A percentile compares a stretch with the other conserved stretches of the same genome.
Evolutionary conservation across 1,284 basidiomycete genomes (phyloP).

Genomic region (Marasmius fiardii): DNA sequence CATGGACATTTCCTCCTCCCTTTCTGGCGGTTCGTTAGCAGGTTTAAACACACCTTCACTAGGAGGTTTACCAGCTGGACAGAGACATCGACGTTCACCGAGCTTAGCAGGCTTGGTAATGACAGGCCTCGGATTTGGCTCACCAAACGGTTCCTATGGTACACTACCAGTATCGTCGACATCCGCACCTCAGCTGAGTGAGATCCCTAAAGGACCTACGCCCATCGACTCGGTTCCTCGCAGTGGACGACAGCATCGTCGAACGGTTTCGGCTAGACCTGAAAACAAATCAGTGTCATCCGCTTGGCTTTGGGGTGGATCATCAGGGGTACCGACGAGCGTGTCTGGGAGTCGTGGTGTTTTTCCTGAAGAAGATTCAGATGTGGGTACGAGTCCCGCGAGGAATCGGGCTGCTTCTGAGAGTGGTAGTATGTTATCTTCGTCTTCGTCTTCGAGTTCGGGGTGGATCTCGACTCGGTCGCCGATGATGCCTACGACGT

Average conservation of each 20-base stretch:
- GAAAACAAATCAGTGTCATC: neutral
- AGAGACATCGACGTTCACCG: neutral
- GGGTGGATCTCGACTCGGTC: constrained; percentile 7
- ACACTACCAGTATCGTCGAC: neutral
- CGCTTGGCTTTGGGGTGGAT: neutral
- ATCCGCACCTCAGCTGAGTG: neutral
- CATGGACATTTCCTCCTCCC: constrained; percentile 65
- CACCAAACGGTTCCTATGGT: neutral
- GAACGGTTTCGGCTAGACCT: neutral
- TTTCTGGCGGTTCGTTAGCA: constrained; percentile 16
- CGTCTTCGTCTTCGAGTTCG: constrained; percentile 4
- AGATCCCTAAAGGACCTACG: neutral
- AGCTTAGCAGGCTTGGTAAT: neutral
- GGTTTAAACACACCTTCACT: constrained; percentile 9
- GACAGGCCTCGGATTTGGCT: neutral
- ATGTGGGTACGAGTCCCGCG: neutral
- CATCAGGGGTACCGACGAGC: neutral
- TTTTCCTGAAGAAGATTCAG: neutral
- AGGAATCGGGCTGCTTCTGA: constrained; percentile 9
- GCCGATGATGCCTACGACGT: constrained; percentile 3
- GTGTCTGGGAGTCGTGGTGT: neutral
- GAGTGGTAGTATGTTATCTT: too few relatives aligned
- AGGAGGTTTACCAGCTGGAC: neutral
- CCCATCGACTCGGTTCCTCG: neutral
- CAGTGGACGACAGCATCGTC: neutral